Evolutionary conservation across 768 basidiomycete species (phyloP).

Genomic region (Inosperma sp.): DNA sequence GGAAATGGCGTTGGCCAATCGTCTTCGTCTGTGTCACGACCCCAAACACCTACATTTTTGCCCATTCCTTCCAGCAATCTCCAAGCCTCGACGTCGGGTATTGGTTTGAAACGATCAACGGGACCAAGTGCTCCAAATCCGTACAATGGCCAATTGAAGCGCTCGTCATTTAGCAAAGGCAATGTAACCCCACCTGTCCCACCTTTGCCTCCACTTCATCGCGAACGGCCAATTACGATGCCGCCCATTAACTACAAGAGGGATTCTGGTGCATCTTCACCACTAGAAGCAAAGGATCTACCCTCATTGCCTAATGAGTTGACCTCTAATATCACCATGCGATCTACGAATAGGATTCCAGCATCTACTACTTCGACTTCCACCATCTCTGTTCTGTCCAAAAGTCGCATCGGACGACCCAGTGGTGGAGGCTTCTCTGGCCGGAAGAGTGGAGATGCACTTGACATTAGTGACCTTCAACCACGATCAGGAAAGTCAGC

Average conservation of each 20-base stretch:
- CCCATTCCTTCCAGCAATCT: slow-evolving; percentile 58
- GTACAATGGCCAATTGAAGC: slow-evolving; percentile 42
- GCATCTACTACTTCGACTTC: slow-evolving; percentile 26
- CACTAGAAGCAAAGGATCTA: slow-evolving; percentile 29
- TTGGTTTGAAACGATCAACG: slow-evolving; percentile 56
- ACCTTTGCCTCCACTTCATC: slow-evolving; percentile 26
- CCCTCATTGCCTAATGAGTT: slow-evolving; percentile 38
- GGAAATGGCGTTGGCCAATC: slow-evolving; percentile 64
- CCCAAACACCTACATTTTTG: slow-evolving; percentile 71
- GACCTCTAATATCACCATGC: slow-evolving; percentile 45
- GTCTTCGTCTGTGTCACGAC: slow-evolving; percentile 63
- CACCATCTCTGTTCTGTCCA: slow-evolving; percentile 34
- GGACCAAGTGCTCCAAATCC: slow-evolving; percentile 43
- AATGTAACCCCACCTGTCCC: slow-evolving; percentile 33
- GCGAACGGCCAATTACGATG: slow-evolving; percentile 35
- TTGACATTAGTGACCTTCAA: slow-evolving; percentile 31
- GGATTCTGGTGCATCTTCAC: slow-evolving; percentile 26
- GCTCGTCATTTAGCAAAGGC: slow-evolving; percentile 53
- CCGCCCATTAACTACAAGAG: slow-evolving; percentile 29
- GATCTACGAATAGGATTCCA: slow-evolving; percentile 39
- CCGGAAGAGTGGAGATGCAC: slow-evolving; percentile 25
- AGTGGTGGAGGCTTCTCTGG: slow-evolving; percentile 32
- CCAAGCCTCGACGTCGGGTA: slow-evolving; percentile 38
- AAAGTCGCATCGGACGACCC: slow-evolving; percentile 50
- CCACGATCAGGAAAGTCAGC: slow-evolving; percentile 25